Evolutionary conservation across 805 yeast genomes (phyloP), one percentile per base, ranked within the genome.

Genomic region (Ogataea parapolymorpha): DNA sequence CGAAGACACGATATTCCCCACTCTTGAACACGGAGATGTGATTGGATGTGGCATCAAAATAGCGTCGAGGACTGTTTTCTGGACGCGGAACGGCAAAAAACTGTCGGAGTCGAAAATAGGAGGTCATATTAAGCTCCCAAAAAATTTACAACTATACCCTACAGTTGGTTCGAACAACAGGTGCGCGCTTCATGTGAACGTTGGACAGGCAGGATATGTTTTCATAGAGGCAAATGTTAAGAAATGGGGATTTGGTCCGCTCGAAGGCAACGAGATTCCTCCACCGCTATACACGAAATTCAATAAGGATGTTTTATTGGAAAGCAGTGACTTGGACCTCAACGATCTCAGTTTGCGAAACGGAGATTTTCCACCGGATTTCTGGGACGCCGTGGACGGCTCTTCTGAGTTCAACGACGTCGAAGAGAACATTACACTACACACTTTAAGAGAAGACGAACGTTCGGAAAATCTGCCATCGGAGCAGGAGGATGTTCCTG

Each of bases 191-290:
- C 90, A 85, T 61, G 95, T 85, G 9, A 93, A 95, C 82, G 65
- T 93, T 41, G 99, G 99, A 14, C 91, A 86, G 53, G 72, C 80
- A 42, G 97, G 96, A 2, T 89, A 77, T 64, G 96, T 90, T 2
- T 88, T 76, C 57, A 86, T 90, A 35, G 96, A 90, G 58, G 96
- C 87, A 2, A 88, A 89, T 58, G 95, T 90, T 27, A 89, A 89
- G 59, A 88, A 85, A 59, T 89, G 96, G 96, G 95, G 96, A 5
- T 82, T 84, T 54, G 96, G 95, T n/a, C 91, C 93, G 3, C 72
- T 83, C 28, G 85, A 82, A 50, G 99, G 98, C 1, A 76, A 74
- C 35, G 83, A 89, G 44, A 83, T 95, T 3, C 95, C 98, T 5
- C 96, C 98, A 3, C 99, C 99, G 1, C 82, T 93, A 8, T 91